Evolutionary conservation across 306 rosid species (phyloP), one percentile per base, ranked within the genome.

Genomic region (Hippophae gyantsensis): DNA sequence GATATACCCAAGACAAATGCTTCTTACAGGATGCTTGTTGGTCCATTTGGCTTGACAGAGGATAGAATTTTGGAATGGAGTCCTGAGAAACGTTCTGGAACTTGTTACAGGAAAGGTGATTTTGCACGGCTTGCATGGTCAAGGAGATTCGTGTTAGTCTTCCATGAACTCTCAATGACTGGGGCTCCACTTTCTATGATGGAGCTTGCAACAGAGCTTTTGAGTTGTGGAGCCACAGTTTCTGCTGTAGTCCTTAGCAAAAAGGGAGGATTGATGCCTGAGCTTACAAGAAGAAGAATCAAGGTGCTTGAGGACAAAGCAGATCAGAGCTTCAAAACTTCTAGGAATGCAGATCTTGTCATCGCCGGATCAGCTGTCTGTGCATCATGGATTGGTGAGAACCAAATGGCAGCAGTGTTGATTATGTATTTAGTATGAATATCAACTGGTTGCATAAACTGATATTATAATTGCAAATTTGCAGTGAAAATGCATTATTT

Each of bases 121-220:
- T 90, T 87, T 52, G 77, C 84, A 11, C 76, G 79, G 25, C 79
- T 85, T 54, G 95, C 87, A 58, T 68, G 82, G 87, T 90, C 89
- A 14, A 83, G 81, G 70, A 84, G 89, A 48, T 90, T 87, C 76
- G 69, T 87, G 54, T 65, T 90, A 69, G 72, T 90, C 60, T 90
- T 90, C 72, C 97, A 90, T 62, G 95, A 90, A 56, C 86, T 87
- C 57, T 90, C 97, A n/a, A 82, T 90, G 94, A 90, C 92, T 11
- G 97, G 97, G 45, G 90, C 97, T 57, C 97, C 97, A 9, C 83
- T 84, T 67, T 85, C 97, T 43, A 90, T 87, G 96, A 76, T 90
- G 94, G 94, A 90, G 70, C 74, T 90, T 71, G 97, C 84, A 44
- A 84, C 89, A n/a, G 92, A 90, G 72, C 88, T 90, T 61, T 63